Conservation (phyloP, 306 rosid species). For the Quercus dentata region DNA sequence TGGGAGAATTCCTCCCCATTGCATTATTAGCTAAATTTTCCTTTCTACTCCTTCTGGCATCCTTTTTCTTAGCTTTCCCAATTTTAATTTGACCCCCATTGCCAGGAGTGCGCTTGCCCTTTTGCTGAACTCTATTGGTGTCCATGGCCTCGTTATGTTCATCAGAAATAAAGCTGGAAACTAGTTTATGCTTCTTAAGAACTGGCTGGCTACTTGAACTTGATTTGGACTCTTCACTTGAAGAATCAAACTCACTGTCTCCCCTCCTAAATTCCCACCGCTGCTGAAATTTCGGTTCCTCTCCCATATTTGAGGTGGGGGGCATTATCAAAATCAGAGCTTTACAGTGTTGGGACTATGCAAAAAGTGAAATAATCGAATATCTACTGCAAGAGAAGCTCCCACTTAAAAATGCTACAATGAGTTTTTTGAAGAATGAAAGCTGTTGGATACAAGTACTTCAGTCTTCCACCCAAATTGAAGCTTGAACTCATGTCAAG, state of each 20-base stretch:
- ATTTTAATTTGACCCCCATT: neutral
- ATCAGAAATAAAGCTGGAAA: constrained; percentile 18
- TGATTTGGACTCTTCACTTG: constrained; percentile 19
- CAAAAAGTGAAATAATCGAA: neutral
- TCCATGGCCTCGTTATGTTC: constrained; percentile 12
- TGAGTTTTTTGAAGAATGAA: neutral
- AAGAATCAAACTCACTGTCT: constrained; percentile 8
- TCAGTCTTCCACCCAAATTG: neutral
- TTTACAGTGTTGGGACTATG: neutral
- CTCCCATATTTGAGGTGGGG: constrained; percentile 4
- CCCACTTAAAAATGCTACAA: neutral
- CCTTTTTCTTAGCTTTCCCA: neutral
- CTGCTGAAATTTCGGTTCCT: constrained; percentile 4
- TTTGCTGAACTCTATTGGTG: constrained; percentile 1
- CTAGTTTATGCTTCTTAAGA: constrained; percentile 22
- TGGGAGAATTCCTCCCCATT: neutral
- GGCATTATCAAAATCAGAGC: neutral
- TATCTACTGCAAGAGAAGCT: neutral
- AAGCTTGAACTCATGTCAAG: constrained; percentile 1
- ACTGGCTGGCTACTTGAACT: neutral
- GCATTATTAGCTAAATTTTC: neutral
- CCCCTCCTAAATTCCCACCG: constrained; percentile 30
- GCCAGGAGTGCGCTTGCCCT: neutral
- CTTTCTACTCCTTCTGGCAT: neutral
- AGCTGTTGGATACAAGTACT: neutral